phyloP scores from a whole-genome alignment of 805 yeast genomes.

The Metschnikowia reukaufii region DNA sequence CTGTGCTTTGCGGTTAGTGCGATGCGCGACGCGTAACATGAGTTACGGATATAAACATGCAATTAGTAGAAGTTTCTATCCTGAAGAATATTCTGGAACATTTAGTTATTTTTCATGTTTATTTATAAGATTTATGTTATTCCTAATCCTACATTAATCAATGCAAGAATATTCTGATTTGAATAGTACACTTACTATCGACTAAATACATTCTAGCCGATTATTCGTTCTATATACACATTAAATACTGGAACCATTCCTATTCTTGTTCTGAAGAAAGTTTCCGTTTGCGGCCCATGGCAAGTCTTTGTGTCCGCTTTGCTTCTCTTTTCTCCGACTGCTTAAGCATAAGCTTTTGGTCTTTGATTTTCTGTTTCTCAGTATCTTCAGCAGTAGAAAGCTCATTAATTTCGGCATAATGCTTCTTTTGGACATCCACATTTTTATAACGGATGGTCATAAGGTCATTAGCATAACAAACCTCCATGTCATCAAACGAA shows the following conservation, averaged over 20 bases:
- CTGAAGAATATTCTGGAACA: too few species aligned
- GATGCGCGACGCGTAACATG: background rate
- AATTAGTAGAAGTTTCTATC: too few species aligned
- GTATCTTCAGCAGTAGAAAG: slow-evolving; percentile 18
- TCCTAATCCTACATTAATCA: too few species aligned
- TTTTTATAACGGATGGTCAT: slow-evolving; percentile 33
- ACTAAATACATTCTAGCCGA: too few species aligned
- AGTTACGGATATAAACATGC: too few species aligned
- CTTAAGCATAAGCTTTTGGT: slow-evolving; percentile 27
- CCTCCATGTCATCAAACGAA: slow-evolving; percentile 32
- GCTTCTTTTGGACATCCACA: slow-evolving; percentile 27
- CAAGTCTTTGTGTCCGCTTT: slow-evolving; percentile 33
- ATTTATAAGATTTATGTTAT: too few species aligned
- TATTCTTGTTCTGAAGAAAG: slow-evolving; percentile 4
- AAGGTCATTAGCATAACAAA: slow-evolving; percentile 42
- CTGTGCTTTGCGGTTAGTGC: too few species aligned
- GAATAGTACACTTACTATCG: too few species aligned
- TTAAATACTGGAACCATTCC: background rate
- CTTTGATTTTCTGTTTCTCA: slow-evolving; percentile 24
- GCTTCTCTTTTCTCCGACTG: slow-evolving; percentile 36
- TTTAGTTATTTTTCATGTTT: too few species aligned
- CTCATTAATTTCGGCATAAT: slow-evolving; percentile 27
- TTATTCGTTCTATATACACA: background rate
- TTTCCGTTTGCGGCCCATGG: slow-evolving; percentile 13
- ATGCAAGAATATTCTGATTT: too few species aligned